These are phyloP conservation scores for Chalaropsis ovoidea DNA, from an alignment of 2,329 filamentous ascomycete species.

Conservation along the genomic window DNA sequence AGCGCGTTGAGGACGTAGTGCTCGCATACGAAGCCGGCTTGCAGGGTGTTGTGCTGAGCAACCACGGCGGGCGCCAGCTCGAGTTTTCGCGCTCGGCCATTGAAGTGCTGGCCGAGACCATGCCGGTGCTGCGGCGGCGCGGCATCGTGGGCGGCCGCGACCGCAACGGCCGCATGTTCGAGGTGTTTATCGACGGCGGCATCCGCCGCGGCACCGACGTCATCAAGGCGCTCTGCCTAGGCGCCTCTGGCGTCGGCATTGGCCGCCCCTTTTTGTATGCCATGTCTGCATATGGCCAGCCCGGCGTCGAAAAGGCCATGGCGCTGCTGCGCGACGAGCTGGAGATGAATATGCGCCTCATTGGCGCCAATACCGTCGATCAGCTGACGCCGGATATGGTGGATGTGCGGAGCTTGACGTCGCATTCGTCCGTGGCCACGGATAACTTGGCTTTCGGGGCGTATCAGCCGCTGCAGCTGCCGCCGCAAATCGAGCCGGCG, in stretches of 20 bases:
- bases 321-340: conserved; percentile 89
- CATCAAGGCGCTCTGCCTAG: conserved; percentile 86
- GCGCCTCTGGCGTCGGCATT: conserved; percentile 85
- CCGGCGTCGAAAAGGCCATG: conserved; percentile 86
- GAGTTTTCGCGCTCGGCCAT: conserved; percentile 84
- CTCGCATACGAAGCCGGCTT: conserved; percentile 72
- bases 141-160: conserved; percentile 49
- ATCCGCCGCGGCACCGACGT: conserved; percentile 86
- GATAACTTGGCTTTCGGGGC: conserved; percentile 42
- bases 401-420: conserved; percentile 60
- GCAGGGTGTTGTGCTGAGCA: conserved; percentile 84
- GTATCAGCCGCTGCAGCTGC: conserved; percentile 46
- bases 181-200: conserved; percentile 86
- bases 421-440: conserved; percentile 41
- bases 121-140: conserved; percentile 68
- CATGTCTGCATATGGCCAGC: conserved; percentile 82
- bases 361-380: conserved; percentile 64
- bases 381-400: conserved; percentile 73
- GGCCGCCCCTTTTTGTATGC: conserved; percentile 91
- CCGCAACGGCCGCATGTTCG: conserved; percentile 45
- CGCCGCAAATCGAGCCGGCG: conserved; percentile 37
- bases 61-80: conserved; percentile 90
- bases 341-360: conserved; percentile 97
- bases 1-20: conserved; percentile 89
- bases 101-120: conserved; percentile 85